Evolutionary conservation across 306 rosid species (phyloP).

Genomic region (Betula pendula): DNA sequence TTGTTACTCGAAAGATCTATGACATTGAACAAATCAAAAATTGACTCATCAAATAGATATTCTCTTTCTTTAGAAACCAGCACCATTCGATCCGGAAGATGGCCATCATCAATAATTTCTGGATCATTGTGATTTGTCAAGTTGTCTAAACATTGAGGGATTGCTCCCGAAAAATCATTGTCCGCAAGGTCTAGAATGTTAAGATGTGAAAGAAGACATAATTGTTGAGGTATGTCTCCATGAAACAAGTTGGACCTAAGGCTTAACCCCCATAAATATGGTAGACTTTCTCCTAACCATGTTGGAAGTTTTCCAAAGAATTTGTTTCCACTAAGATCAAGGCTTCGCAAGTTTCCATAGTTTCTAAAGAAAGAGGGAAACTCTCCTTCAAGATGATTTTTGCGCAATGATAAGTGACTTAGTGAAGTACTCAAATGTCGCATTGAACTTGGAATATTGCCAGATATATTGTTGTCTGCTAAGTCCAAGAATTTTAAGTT

Average conservation of each 20-base stretch:
- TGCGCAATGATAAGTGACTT: no score
- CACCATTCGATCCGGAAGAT: no score
- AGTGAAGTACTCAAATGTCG: no score
- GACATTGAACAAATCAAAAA: not conserved
- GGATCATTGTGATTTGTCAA: not conserved
- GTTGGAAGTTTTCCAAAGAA: not conserved
- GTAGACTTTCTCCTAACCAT: not conserved
- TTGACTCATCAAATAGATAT: not conserved
- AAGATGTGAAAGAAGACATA: not conserved
- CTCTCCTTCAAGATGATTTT: no score
- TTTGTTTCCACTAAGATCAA: not conserved
- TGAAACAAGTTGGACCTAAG: not conserved
- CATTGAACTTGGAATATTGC: no score
- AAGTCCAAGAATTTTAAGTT: no score
- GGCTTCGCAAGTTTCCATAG: no score
- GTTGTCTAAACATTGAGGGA: not conserved
- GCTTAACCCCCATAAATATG: no score
- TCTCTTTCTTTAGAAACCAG: no score
- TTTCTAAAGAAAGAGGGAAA: no score
- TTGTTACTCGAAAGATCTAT: slow-evolving; percentile 8
- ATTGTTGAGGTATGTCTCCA: not conserved
- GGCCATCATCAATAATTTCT: accelerated
- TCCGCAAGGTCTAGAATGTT: not conserved
- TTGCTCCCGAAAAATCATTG: not conserved
- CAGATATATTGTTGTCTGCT: no score